A percentile compares a stretch with the other conserved stretches of the same genome.
Evolutionary conservation across 140 eudicot genomes (phyloP).

Genomic region (Senecio squalidus): DNA sequence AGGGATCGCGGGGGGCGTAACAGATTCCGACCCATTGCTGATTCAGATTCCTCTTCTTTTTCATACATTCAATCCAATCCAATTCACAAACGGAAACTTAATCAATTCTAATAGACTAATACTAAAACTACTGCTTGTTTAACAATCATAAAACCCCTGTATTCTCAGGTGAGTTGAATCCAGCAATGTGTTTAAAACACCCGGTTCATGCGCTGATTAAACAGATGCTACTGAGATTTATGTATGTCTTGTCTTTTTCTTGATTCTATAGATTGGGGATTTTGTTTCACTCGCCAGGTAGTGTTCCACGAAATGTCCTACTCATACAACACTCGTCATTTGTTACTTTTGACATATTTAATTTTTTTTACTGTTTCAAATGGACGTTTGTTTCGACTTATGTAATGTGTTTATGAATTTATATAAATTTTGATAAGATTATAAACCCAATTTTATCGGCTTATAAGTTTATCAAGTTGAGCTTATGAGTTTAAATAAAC

Average conservation of each 20-base stretch:
- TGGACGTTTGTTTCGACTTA: too few species aligned
- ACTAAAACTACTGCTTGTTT: not conserved
- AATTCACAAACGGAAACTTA: not conserved
- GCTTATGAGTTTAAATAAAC: too few species aligned
- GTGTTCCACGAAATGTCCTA: conserved; percentile 19
- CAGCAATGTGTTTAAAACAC: not conserved
- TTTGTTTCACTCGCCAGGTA: conserved; percentile 18
- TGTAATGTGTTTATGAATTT: too few species aligned
- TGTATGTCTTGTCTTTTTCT: conserved; percentile 13
- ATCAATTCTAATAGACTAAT: not conserved
- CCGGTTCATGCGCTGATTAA: conserved; percentile 3
- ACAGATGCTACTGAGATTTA: conserved; percentile 12
- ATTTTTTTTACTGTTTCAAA: too few species aligned
- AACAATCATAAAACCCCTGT: too few species aligned
- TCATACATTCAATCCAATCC: conserved; percentile 40
- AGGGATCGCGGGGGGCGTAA: conserved; percentile 49
- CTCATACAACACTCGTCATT: too few species aligned
- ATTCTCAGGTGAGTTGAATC: too few species aligned
- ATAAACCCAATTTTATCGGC: too few species aligned
- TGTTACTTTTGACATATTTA: too few species aligned
- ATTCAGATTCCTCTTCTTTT: conserved; percentile 28
- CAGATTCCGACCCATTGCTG: conserved; percentile 46
- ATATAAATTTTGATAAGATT: too few species aligned
- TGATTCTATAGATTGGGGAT: not conserved
- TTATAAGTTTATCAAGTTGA: too few species aligned